Evolutionary conservation across 257 asterid genomes (phyloP).

Genomic region (Leonotis leonurus): DNA sequence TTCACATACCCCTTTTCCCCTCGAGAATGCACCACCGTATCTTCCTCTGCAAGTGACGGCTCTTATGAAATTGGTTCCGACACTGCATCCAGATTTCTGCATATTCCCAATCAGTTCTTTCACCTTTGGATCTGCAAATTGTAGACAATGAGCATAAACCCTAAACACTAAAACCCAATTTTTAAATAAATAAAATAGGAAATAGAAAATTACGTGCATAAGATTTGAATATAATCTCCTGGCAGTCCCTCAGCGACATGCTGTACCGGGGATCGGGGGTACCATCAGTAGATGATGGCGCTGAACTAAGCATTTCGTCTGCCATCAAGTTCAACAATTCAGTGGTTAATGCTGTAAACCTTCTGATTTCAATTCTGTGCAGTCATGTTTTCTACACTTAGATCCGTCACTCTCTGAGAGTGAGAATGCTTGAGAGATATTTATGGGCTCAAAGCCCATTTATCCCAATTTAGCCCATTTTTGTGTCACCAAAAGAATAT

Average conservation of each 20-base stretch:
- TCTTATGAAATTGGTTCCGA: slow-evolving; percentile 57
- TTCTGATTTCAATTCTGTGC: too few relatives aligned
- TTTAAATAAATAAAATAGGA: not conserved
- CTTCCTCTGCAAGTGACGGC: slow-evolving; percentile 35
- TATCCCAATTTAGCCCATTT: not conserved
- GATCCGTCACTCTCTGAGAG: too few relatives aligned
- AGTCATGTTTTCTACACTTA: too few relatives aligned
- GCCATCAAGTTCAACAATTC: too few relatives aligned
- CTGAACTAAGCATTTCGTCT: too few relatives aligned
- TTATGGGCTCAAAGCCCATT: not conserved
- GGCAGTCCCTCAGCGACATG: slow-evolving; percentile 44
- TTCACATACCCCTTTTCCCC: slow-evolving; percentile 45
- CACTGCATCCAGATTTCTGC: slow-evolving; percentile 70
- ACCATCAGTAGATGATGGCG: too few relatives aligned
- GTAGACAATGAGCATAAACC: not conserved
- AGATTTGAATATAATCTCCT: slow-evolving; percentile 29
- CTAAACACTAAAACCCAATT: slow-evolving; percentile 20
- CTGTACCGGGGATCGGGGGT: slow-evolving; percentile 20
- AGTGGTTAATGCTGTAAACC: too few relatives aligned
- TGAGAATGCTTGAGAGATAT: too few relatives aligned
- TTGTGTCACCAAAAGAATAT: too few relatives aligned
- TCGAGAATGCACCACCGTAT: slow-evolving; percentile 45
- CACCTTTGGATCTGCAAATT: slow-evolving; percentile 60
- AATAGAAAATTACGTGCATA: slow-evolving; percentile 27
- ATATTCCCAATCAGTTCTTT: slow-evolving; percentile 56